Conservation (phyloP, 2,329 filamentous ascomycete genomes). For the Westerdykella aurantiaca region DNA sequence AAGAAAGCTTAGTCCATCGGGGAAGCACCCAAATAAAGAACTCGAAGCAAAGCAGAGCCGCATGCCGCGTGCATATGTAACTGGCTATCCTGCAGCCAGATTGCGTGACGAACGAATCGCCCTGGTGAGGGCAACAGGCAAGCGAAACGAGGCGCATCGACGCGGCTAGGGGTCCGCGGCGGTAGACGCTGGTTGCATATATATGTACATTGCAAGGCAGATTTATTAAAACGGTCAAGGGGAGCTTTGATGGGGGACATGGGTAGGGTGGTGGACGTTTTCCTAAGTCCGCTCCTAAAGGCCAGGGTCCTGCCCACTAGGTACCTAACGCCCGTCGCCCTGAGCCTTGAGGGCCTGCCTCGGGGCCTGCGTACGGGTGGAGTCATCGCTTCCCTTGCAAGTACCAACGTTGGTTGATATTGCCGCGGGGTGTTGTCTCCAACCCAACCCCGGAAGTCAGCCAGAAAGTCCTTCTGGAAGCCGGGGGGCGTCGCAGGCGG, state of each 20-base stretch:
- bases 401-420: slow-evolving; percentile 1
- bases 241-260: slow-evolving; percentile 3
- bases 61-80: slow-evolving; percentile 27
- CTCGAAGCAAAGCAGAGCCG: slow-evolving; percentile 17
- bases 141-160: slow-evolving; percentile 9
- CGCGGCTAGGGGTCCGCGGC: slow-evolving; percentile 11
- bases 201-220: slow-evolving; percentile 6
- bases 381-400: slow-evolving; percentile 5
- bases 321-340: no score
- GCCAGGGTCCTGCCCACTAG: neutral
- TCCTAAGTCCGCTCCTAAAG: slow-evolving; percentile 7
- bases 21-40: neutral
- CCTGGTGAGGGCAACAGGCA: slow-evolving; percentile 7
- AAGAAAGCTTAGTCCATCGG: no score
- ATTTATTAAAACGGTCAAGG: slow-evolving; percentile 18
- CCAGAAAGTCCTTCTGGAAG: slow-evolving; percentile 20
- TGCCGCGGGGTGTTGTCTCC: slow-evolving; percentile 7
- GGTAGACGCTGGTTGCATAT: slow-evolving; percentile 17
- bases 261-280: slow-evolving; percentile 1
- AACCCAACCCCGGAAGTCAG: slow-evolving; percentile 14
- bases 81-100: slow-evolving; percentile 5
- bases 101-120: slow-evolving; percentile 8
- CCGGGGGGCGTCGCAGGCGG: neutral
- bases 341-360: neutral
- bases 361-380: slow-evolving; percentile 4